Evolutionary conservation across 2,329 filamentous ascomycete genomes (phyloP), one percentile per base, ranked within the genome.

Genomic region (Beauveria brongniartii): DNA sequence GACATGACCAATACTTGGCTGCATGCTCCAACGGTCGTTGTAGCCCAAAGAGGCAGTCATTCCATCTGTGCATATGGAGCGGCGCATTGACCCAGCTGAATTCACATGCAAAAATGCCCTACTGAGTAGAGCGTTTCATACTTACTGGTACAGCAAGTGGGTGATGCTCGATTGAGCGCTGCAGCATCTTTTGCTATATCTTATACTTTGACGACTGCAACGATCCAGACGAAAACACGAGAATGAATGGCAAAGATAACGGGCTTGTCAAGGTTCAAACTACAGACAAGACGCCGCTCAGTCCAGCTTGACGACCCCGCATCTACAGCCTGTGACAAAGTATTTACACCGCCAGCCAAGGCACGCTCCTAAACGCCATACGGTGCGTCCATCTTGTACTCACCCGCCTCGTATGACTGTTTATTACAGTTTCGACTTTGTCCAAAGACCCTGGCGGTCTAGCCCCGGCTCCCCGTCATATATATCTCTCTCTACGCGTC

Each of bases 401-500:
- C n/a, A 6, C 41, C 41, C 10, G 24, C 43, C n/a, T 28, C 28
- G n/a, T 10, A 24, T 34, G 8, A 22, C 7, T 8, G 20, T 22
- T 24, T 28, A 3, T 55, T 66, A 84, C 63, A 84, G 71, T 73
- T 80, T 84, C 51, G 81, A 75, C 68, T 73, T 79, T 62, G 76
- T 75, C 80, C 81, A 82, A 59, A 83, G 68, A 12, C 80, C 78
- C 61, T 72, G 71, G 63, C 73, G 76, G 65, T 90, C 87, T 61
- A 93, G 72, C 9, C 84, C 84, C 26, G 85, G 78, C 61, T 85
- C 85, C 1, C 91, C 92, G 70, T 96, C 89, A 73, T 91, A 97
- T 60, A 96, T 90, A 69, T 96, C 90, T 65, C 89, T 81, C 73
- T 96, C 91, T 60, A 94, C 84, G 63, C 85, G 83, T 61, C 92